Conservation (phyloP, 768 basidiomycete species). For the Stropharia rugosoannulata region DNA sequence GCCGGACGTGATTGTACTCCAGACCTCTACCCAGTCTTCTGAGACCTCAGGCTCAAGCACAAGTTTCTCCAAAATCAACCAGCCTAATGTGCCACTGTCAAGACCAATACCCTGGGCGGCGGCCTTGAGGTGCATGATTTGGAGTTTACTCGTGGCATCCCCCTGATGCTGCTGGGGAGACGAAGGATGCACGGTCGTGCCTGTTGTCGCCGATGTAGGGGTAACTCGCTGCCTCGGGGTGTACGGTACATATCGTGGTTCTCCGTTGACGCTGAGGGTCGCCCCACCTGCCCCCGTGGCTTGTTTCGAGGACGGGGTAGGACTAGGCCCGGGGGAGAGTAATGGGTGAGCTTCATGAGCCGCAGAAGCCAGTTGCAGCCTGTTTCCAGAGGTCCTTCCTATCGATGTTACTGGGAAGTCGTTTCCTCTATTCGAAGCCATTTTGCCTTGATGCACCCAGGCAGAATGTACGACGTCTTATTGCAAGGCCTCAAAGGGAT, state of each 20-base stretch:
- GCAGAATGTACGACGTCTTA: neutral
- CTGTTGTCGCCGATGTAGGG: slow-evolving; percentile 44
- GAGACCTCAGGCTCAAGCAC: slow-evolving; percentile 45
- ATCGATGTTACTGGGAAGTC: slow-evolving; percentile 56
- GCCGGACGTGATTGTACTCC: slow-evolving; percentile 58
- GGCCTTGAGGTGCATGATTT: slow-evolving; percentile 72
- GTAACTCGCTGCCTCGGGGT: slow-evolving; percentile 67
- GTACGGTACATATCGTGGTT: slow-evolving; percentile 69
- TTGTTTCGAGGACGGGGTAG: slow-evolving; percentile 28
- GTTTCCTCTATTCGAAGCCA: slow-evolving; percentile 33
- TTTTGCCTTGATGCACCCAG: slow-evolving; percentile 10
- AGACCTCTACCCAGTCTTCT: slow-evolving; percentile 72
- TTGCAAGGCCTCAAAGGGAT: neutral
- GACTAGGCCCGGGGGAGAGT: slow-evolving; percentile 41
- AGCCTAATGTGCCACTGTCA: slow-evolving; percentile 63
- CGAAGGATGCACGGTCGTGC: slow-evolving; percentile 46
- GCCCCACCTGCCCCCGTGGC: slow-evolving; percentile 12
- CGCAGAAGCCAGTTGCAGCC: slow-evolving; percentile 35
- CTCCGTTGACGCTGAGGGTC: slow-evolving; percentile 16
- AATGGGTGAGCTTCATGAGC: slow-evolving; percentile 72
- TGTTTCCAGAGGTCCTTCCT: slow-evolving; percentile 45
- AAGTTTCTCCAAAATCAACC: slow-evolving; percentile 76
- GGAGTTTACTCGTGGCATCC: slow-evolving; percentile 66
- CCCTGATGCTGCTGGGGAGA: slow-evolving; percentile 49
- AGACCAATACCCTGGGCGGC: slow-evolving; percentile 69